Base-by-base conservation (phyloP, 306 rosid genomes). In the Pyrus communis region DNA sequence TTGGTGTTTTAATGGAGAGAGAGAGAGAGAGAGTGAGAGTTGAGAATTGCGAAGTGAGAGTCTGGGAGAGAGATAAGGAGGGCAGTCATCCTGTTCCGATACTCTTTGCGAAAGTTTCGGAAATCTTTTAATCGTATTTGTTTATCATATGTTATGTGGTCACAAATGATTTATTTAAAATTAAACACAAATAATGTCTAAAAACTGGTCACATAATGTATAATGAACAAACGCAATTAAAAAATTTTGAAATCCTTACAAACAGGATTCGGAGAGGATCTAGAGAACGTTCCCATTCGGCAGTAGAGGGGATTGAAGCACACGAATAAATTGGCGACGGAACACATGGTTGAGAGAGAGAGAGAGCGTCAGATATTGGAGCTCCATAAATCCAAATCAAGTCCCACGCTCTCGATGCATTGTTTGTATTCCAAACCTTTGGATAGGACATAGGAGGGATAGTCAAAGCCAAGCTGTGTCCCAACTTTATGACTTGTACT, bases 1-100 rank as follows among this genome's bases (percentile, higher is more conserved):
- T 60, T 71, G 13, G 35, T 25, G 18, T 69, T 14, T 17, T 46
- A 15, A 22, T 35, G 17, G 57, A 51, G 21, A 13, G 4, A 9
- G 23, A 12, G 30, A 57, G 62, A 51, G 35, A 11, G 71, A 25
- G 27, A 25, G 87, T 81, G 72, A 84, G 52, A 73, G 74, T 38
- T 38, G 75, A 25, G 21, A 49, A 49, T 49, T 15, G 55, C 55
- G 8, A 15, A 49, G 8, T 2, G 55, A 17, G 9, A 49, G 55
- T 7, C 40, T 1, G 2, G 17, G 73, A 51, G 30, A 40, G 7
- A 12, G 33, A 71, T n/a, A 49, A n/a, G 11, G 5, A 14, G 1
- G 12, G 7, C 2, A 18, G 4, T 1, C 35, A 31, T 31, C 5
- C 35, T 31, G 1, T 5, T 6, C 8, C 2, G 1, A 5, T 33